These are phyloP conservation scores for Cordyceps fumosorosea DNA, from an alignment of 2,329 filamentous ascomycete species.

Conservation along the genomic window DNA sequence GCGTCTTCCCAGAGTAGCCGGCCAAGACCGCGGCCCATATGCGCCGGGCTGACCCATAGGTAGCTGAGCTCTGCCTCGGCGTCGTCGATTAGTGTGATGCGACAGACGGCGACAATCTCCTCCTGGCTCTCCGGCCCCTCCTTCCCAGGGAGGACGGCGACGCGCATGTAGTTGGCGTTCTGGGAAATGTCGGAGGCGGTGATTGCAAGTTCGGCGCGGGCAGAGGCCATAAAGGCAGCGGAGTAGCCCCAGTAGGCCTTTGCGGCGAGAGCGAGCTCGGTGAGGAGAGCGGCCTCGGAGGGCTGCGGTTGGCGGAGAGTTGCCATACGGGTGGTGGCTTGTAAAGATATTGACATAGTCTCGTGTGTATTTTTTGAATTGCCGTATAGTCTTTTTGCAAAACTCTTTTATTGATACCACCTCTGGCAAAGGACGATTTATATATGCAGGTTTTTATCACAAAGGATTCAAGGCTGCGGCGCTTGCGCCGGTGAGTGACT, in stretches of 20 bases:
- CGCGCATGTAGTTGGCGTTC: not conserved
- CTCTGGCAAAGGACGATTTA: not conserved
- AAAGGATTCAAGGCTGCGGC: not conserved
- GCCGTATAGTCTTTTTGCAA: too few relatives aligned
- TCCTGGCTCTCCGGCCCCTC: not conserved
- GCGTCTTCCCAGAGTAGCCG: slow-evolving; percentile 1
- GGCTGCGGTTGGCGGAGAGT: not conserved
- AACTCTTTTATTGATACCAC: not conserved
- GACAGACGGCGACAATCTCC: not conserved
- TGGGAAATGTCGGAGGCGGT: not conserved
- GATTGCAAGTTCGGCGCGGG: not conserved
- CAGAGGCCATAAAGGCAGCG: not conserved
- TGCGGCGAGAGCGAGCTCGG: slow-evolving; percentile 6
- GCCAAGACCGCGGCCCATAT: not conserved
- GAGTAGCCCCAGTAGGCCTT: slow-evolving; percentile 7
- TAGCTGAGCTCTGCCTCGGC: not conserved
- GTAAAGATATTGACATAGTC: not conserved
- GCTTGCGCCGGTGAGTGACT: not conserved
- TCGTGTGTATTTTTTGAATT: too few relatives aligned
- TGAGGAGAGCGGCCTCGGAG: not conserved
- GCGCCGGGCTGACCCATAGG: not conserved
- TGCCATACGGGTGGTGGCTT: not conserved
- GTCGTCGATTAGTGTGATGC: not conserved
- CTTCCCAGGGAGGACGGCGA: not conserved
- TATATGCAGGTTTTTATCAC: not conserved